A percentile compares a stretch with the other conserved stretches of the same genome.
These are phyloP conservation scores for Uronychia setigera DNA, from an alignment of 73 alveolate species.

Conservation along the genomic window DNA sequence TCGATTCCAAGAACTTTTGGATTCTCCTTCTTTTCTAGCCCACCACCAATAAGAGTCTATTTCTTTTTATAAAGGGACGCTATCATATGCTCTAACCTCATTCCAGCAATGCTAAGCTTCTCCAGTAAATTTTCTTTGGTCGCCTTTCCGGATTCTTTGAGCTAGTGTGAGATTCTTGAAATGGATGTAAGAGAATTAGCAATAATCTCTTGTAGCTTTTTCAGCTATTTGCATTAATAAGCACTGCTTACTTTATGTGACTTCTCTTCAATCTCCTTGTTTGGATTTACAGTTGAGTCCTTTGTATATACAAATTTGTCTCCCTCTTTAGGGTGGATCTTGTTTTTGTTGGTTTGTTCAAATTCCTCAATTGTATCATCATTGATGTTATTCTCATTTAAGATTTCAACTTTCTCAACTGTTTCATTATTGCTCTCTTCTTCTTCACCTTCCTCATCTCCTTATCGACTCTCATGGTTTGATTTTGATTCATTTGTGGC, in stretches of 20 bases:
- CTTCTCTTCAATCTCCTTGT: slow-evolving; percentile 30
- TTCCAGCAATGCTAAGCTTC: slow-evolving; percentile 8
- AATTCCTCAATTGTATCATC: too few relatives aligned
- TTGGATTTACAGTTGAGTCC: background rate
- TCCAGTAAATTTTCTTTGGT: slow-evolving; percentile 1
- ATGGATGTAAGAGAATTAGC: slow-evolving; percentile 4
- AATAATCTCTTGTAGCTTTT: slow-evolving; percentile 18
- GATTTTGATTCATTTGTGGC: background rate
- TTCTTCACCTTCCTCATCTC: background rate
- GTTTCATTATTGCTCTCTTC: background rate
- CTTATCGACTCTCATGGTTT: background rate
- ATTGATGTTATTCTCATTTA: too few relatives aligned
- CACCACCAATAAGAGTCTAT: slow-evolving; percentile 14
- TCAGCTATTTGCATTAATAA: background rate
- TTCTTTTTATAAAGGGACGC: slow-evolving; percentile 19
- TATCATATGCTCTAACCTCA: slow-evolving; percentile 29
- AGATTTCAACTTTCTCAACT: background rate
- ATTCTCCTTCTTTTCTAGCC: slow-evolving; percentile 19
- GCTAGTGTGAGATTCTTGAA: slow-evolving; percentile 6
- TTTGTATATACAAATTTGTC: background rate
- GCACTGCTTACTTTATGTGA: background rate
- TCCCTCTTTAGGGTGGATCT: background rate
- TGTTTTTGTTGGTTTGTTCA: too few relatives aligned
- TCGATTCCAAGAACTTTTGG: slow-evolving; percentile 37
- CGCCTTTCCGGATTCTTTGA: slow-evolving; percentile 4